Percentiles rank a stretch among this genome's conserved stretches.
Conservation (phyloP, 768 basidiomycete species). For the Brasilioporus rufonigricans region DNA sequence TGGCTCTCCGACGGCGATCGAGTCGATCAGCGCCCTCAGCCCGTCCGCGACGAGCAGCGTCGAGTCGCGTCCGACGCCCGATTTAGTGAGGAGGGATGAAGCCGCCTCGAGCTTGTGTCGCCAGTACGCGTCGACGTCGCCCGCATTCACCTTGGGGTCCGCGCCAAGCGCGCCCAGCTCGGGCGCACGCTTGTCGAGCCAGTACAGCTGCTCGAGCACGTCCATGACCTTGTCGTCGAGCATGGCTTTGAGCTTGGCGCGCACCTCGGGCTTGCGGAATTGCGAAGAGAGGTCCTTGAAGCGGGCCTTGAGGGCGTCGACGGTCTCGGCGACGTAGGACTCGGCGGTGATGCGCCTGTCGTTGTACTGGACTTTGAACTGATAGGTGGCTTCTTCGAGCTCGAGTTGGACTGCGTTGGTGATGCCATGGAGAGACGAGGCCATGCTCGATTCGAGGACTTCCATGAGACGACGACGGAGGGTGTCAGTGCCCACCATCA, state of each 20-base stretch:
- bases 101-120: constrained; percentile 95
- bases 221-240: constrained; percentile 97
- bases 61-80: constrained; percentile 91
- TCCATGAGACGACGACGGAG: constrained; percentile 92
- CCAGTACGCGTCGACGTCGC: constrained; percentile 90
- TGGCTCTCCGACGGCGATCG: constrained; percentile 85
- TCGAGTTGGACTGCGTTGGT: constrained; percentile 97
- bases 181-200: constrained; percentile 83
- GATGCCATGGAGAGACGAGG: constrained; percentile 91
- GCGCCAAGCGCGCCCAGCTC: constrained; percentile 72
- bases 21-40: constrained; percentile 83
- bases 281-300: constrained; percentile 84
- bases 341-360: constrained; percentile 93
- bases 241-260: constrained; percentile 86
- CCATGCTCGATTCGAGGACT: constrained; percentile 97
- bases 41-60: constrained; percentile 95
- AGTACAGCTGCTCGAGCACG: constrained; percentile 94
- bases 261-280: constrained; percentile 87
- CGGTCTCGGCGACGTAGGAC: constrained; percentile 96
- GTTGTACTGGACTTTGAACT: constrained; percentile 99
- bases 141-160: constrained; percentile 65
- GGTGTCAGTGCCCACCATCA: constrained; percentile 92
- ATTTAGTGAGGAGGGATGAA: constrained; percentile 89
- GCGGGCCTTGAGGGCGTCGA: constrained; percentile 85
- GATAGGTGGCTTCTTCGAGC: constrained; percentile 94